Conservation (phyloP, 768 basidiomycete genomes). For the Arthromyces matolae region DNA sequence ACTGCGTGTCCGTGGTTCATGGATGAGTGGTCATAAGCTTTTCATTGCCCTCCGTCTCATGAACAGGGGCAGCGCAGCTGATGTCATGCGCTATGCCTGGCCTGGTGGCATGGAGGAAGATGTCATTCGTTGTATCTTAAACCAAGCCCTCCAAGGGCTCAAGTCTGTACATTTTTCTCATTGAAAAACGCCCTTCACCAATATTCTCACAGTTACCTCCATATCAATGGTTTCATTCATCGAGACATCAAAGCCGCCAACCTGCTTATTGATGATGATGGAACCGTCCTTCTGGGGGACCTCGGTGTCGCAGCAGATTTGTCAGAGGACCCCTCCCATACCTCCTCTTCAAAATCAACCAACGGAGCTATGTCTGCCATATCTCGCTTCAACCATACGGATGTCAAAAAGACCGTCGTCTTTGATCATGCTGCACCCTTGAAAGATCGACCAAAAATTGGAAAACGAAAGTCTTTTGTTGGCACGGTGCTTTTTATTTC, state of each 20-base stretch:
- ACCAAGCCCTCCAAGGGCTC: constrained; percentile 84
- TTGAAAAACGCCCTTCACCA: neutral
- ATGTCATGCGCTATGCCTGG: constrained; percentile 83
- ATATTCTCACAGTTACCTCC: constrained; percentile 62
- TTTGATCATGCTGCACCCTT: constrained; percentile 29
- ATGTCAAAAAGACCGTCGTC: constrained; percentile 29
- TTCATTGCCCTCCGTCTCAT: constrained; percentile 86
- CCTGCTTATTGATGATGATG: constrained; percentile 85
- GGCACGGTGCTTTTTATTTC: constrained; percentile 64
- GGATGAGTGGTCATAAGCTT: constrained; percentile 81
- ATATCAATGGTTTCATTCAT: constrained; percentile 87
- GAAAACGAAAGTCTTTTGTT: constrained; percentile 90
- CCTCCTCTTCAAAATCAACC: constrained; percentile 20
- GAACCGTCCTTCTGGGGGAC: constrained; percentile 88
- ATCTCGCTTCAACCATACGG: constrained; percentile 17
- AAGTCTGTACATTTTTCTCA: constrained; percentile 47
- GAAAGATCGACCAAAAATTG: constrained; percentile 42
- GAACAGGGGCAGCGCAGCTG: constrained; percentile 83
- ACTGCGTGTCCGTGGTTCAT: constrained; percentile 84
- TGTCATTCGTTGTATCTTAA: constrained; percentile 78
- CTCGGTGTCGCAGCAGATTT: constrained; percentile 89
- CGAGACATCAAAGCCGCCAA: constrained; percentile 95
- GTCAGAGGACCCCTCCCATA: constrained; percentile 53
- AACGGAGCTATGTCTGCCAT: constrained; percentile 30
- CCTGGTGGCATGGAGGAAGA: constrained; percentile 90